Evolutionary conservation across 331 rosid species (phyloP).

Genomic region (Telfairia occidentalis): DNA sequence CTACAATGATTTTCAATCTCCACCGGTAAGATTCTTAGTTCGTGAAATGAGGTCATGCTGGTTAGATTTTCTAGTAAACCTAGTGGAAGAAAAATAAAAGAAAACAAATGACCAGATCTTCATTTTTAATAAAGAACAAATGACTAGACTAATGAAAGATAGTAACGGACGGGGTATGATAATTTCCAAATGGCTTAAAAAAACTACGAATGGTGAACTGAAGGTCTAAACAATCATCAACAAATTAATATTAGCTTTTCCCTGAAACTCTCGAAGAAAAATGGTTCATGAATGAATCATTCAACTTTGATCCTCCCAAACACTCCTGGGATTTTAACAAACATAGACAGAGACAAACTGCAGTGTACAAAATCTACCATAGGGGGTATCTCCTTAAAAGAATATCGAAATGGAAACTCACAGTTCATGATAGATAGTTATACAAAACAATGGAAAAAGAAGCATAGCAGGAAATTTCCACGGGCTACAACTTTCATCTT

Average conservation of each 20-base stretch:
- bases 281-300: background rate
- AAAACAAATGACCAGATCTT: background rate
- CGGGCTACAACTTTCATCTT: background rate
- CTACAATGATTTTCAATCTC: background rate
- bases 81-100: background rate
- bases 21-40: background rate
- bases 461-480: background rate
- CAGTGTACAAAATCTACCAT: background rate
- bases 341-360: background rate
- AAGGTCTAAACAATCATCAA: slow-evolving; percentile 1
- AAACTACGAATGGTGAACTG: background rate
- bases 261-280: background rate
- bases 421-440: background rate
- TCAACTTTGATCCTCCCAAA: background rate
- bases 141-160: background rate
- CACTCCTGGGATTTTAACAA: background rate
- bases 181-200: background rate
- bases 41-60: background rate
- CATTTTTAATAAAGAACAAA: background rate
- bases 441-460: background rate
- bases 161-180: background rate
- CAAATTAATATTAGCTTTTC: background rate
- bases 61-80: background rate
- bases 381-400: background rate
- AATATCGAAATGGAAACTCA: background rate